phyloP scores from a whole-genome alignment of 164 flowering plant genomes.

The Santalum album region DNA sequence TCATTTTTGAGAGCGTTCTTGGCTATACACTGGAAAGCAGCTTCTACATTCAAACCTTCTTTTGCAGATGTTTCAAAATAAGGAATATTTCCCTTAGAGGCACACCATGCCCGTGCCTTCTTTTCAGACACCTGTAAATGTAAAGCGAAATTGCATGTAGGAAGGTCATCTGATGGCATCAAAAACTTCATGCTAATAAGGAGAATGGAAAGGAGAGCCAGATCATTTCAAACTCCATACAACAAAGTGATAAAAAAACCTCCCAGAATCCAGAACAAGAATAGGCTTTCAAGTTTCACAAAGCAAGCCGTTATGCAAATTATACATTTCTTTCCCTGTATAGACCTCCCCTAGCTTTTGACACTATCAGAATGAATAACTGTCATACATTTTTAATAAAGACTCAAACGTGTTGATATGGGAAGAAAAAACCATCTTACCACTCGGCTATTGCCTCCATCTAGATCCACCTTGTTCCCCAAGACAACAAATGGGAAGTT shows the following conservation, averaged over 20 bases:
- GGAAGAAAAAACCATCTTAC: neutral
- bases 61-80: slow-evolving; percentile 19
- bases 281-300: neutral
- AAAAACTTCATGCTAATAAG: too few relatives aligned
- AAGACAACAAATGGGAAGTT: slow-evolving; percentile 7
- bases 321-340: neutral
- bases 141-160: too few relatives aligned
- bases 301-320: neutral
- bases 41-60: slow-evolving; percentile 20
- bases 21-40: slow-evolving; percentile 20
- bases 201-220: too few relatives aligned
- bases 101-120: slow-evolving; percentile 19
- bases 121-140: slow-evolving; percentile 14
- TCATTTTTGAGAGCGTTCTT: slow-evolving; percentile 15
- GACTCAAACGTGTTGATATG: too few relatives aligned
- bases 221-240: neutral
- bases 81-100: slow-evolving; percentile 16
- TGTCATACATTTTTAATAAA: too few relatives aligned
- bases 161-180: too few relatives aligned
- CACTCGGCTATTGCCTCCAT: slow-evolving; percentile 9
- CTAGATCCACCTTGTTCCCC: slow-evolving; percentile 7
- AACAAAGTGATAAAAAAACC: too few relatives aligned
- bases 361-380: neutral
- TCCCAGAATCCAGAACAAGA: neutral
- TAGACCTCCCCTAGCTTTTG: neutral